A percentile compares a stretch with the other conserved stretches of the same genome.
phyloP scores from a whole-genome alignment of 1,284 basidiomycete species.

The Ustilago vetiveriae region DNA sequence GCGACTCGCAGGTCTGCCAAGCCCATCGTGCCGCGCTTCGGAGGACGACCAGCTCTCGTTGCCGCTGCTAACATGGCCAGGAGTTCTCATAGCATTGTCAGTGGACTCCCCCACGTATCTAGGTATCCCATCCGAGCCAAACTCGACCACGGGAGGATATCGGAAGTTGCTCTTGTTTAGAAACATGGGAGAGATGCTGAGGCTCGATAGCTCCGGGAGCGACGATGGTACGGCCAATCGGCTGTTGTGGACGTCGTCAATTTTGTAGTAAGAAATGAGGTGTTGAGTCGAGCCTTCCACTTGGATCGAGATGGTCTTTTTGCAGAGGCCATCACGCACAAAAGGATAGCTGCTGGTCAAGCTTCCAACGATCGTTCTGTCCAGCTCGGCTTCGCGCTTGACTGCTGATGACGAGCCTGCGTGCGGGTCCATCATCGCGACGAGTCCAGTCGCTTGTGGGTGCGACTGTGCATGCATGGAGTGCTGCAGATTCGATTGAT shows the following conservation, averaged over 20 bases:
- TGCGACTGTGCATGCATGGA: conserved; percentile 12
- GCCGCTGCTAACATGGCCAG: conserved; percentile 40
- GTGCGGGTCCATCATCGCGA: conserved; percentile 19
- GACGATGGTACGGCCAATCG: conserved; percentile 87
- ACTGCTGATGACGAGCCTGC: conserved; percentile 6
- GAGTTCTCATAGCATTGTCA: conserved; percentile 23
- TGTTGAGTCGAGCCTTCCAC: conserved; percentile 90
- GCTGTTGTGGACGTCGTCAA: conserved; percentile 88
- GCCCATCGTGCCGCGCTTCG: conserved; percentile 28
- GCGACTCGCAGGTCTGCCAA: conserved; percentile 17
- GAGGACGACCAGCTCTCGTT: conserved; percentile 41
- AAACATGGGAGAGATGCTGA: conserved; percentile 88
- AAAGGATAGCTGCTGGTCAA: conserved; percentile 61
- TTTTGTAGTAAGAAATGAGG: conserved; percentile 93
- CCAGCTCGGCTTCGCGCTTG: conserved; percentile 44
- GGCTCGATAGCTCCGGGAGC: conserved; percentile 82
- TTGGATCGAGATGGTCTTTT: conserved; percentile 88
- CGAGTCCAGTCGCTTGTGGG: conserved; percentile 41
- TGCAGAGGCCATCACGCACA: conserved; percentile 58
- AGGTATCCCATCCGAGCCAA: conserved; percentile 81
- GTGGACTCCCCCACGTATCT: conserved; percentile 71
- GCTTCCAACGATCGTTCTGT: conserved; percentile 60
- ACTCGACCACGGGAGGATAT: conserved; percentile 85
- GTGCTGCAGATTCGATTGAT: conserved; percentile 6
- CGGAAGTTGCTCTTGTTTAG: conserved; percentile 89